Percentiles rank a stretch among this genome's conserved stretches.
Evolutionary conservation across 371 early-diverging fungal genomes (phyloP).

Genomic region (Actinomortierella wolfii): DNA sequence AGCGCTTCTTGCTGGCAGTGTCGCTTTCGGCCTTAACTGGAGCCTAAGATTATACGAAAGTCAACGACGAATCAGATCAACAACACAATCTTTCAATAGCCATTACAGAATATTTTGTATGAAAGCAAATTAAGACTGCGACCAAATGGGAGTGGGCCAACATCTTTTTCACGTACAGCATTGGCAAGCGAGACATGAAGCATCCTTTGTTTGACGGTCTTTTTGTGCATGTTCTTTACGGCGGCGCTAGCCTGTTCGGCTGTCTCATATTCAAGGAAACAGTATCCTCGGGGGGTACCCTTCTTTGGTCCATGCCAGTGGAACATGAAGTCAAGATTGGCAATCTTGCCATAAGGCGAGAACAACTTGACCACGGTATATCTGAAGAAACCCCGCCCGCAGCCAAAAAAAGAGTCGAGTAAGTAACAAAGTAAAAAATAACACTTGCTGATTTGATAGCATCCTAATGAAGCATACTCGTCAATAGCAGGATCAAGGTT

Average conservation of each 20-base stretch:
- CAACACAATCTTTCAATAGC: background rate
- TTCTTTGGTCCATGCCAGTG: conserved; percentile 65
- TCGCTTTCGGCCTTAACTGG: conserved; percentile 30
- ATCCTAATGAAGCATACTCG: conserved; percentile 54
- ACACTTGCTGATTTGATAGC: background rate
- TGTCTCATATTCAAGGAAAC: conserved; percentile 66
- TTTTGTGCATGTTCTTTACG: conserved; percentile 56
- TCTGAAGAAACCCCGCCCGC: conserved; percentile 21
- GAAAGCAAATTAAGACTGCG: background rate
- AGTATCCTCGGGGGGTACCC: conserved; percentile 67
- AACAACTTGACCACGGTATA: conserved; percentile 68
- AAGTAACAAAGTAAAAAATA: background rate
- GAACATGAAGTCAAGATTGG: conserved; percentile 63
- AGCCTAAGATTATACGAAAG: conserved; percentile 25
- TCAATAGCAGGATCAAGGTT: conserved; percentile 63
- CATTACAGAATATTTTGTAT: background rate
- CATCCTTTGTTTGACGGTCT: conserved; percentile 54
- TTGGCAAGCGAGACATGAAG: conserved; percentile 64
- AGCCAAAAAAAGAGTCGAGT: no score
- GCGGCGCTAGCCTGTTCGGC: conserved; percentile 59
- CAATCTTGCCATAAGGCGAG: conserved; percentile 70
- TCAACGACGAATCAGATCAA: background rate
- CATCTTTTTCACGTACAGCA: conserved; percentile 46
- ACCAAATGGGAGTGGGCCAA: background rate
- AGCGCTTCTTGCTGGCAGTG: conserved; percentile 17